phyloP scores from a whole-genome alignment of 495 filamentous ascomycete genomes.

The Aspergillus affinis region DNA sequence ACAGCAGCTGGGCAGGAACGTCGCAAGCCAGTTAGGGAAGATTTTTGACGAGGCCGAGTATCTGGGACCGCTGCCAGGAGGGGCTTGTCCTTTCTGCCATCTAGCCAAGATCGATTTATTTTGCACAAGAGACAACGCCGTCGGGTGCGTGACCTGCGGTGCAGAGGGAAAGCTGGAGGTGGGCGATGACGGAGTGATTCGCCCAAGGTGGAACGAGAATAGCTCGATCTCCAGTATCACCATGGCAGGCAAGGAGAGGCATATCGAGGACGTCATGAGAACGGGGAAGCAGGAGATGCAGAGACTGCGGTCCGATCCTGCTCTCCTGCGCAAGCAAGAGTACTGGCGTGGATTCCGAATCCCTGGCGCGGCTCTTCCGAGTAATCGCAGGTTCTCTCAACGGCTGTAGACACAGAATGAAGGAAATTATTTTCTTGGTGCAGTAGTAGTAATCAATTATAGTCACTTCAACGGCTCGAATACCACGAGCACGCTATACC shows the following conservation, averaged over 20 bases:
- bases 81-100: conserved; percentile 2
- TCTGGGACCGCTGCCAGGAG: background rate
- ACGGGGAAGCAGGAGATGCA: background rate
- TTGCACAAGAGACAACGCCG: background rate
- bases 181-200: background rate
- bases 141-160: conserved; percentile 7
- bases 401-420: background rate
- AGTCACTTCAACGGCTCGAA: too few relatives aligned
- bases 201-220: background rate
- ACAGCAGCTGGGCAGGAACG: background rate
- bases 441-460: too few relatives aligned
- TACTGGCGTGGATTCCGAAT: background rate
- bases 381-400: background rate
- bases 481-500: too few relatives aligned
- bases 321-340: background rate
- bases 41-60: conserved; percentile 3
- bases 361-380: background rate
- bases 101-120: background rate
- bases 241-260: conserved; percentile 4
- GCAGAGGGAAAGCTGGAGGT: conserved; percentile 1
- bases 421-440: too few relatives aligned
- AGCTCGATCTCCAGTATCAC: background rate
- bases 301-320: background rate
- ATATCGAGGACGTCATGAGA: background rate
- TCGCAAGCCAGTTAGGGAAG: conserved; percentile 3